Conservation (phyloP, 495 filamentous ascomycete genomes). For the Penicillium canariense region DNA sequence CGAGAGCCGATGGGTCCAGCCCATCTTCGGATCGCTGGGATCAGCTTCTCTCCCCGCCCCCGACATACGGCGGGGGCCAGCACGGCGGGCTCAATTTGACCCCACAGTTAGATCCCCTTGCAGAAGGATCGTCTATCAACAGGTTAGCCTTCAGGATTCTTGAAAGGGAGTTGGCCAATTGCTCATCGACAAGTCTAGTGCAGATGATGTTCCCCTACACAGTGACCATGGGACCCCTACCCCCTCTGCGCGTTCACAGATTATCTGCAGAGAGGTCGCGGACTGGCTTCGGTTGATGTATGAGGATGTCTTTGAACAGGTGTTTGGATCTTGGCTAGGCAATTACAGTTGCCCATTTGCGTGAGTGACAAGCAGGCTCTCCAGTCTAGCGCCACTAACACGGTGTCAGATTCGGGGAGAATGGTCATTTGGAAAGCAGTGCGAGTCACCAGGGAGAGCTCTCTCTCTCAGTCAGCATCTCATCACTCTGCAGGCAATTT, state of each 20-base stretch:
- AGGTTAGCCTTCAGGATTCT: neutral
- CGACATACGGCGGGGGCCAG: neutral
- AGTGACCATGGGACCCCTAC: conserved; percentile 2
- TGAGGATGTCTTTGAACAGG: conserved; percentile 16
- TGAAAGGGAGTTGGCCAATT: neutral
- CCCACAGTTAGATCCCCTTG: neutral
- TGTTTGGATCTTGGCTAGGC: conserved; percentile 21
- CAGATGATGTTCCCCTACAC: neutral
- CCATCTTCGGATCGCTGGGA: neutral
- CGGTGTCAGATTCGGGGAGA: conserved; percentile 12
- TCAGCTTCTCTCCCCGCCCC: conserved; percentile 1
- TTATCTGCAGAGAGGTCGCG: neutral
- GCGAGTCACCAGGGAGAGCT: conserved; percentile 4
- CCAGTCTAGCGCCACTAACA: neutral
- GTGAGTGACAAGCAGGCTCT: conserved; percentile 4
- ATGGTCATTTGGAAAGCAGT: conserved; percentile 3
- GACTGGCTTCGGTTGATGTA: conserved; percentile 20
- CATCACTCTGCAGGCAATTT: conserved; percentile 16
- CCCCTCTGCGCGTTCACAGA: neutral
- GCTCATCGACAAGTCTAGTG: neutral
- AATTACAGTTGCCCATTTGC: conserved; percentile 22
- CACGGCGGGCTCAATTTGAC: neutral
- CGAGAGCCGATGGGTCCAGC: neutral
- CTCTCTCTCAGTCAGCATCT: conserved; percentile 18
- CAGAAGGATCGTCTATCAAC: neutral